These are phyloP conservation scores for Multifurca ochricompacta DNA, from an alignment of 768 basidiomycete species.

Conservation along the genomic window DNA sequence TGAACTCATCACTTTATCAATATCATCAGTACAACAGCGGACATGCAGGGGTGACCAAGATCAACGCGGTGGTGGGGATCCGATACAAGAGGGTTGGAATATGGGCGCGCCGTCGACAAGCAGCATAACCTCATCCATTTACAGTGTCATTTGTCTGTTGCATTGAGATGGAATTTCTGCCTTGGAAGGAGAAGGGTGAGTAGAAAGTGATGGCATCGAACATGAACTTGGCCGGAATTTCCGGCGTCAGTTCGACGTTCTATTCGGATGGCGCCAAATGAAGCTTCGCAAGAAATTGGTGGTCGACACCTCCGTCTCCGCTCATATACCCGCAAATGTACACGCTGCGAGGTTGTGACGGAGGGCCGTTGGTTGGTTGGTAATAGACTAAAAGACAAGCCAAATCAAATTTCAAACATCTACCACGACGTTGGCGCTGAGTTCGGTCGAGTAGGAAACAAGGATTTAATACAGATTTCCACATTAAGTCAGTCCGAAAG, in stretches of 20 bases:
- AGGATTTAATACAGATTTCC: conserved; percentile 1
- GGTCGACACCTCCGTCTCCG: not conserved
- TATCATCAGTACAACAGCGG: not conserved
- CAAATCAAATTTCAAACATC: not conserved
- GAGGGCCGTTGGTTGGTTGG: not conserved
- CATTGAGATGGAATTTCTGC: not conserved
- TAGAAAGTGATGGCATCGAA: not conserved
- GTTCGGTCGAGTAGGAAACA: not conserved
- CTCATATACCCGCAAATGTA: not conserved
- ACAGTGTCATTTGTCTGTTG: not conserved
- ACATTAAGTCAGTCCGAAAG: not conserved
- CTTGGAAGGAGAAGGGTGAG: not conserved
- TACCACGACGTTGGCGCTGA: not conserved
- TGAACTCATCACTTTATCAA: too few species aligned
- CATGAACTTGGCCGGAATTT: not conserved
- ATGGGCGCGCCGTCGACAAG: not conserved
- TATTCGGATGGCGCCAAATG: not conserved
- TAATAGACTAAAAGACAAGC: not conserved
- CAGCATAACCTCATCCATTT: not conserved
- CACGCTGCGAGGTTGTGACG: too few species aligned
- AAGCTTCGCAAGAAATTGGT: not conserved
- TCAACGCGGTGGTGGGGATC: not conserved
- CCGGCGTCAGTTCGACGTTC: not conserved
- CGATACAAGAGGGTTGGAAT: not conserved
- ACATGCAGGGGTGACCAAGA: not conserved